Evolutionary conservation across 805 yeast species (phyloP).

Genomic region (Brettanomyces anomalus): DNA sequence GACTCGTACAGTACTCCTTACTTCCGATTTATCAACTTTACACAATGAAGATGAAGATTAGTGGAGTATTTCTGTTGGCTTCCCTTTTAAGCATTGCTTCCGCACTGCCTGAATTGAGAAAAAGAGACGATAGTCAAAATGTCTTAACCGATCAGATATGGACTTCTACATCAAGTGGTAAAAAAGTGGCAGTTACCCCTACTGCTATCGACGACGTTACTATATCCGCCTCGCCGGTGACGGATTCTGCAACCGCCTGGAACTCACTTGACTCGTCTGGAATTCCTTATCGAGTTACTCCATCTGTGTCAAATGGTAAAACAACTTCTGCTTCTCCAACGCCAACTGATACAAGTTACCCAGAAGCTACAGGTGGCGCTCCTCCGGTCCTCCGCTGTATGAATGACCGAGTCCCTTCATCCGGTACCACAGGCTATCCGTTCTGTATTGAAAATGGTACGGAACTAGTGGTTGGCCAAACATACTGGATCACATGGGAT

Average conservation of each 20-base stretch:
- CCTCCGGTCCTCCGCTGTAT: constrained; percentile 38
- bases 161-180: constrained; percentile 27
- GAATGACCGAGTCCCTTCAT: constrained; percentile 31
- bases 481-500: constrained; percentile 42
- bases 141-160: constrained; percentile 21
- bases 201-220: constrained; percentile 51
- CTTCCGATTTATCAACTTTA: too few species aligned
- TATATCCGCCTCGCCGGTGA: constrained; percentile 30
- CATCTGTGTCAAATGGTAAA: constrained; percentile 27
- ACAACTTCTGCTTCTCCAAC: constrained; percentile 35
- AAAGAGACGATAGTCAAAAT: constrained; percentile 14
- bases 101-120: neutral
- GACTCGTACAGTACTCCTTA: too few species aligned
- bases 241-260: constrained; percentile 32
- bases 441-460: constrained; percentile 36
- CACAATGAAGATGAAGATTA: too few species aligned
- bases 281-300: constrained; percentile 33
- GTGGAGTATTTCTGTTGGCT: neutral
- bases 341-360: constrained; percentile 27
- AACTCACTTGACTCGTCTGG: constrained; percentile 35
- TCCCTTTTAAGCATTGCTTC: constrained; percentile 7
- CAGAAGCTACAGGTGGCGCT: constrained; percentile 26
- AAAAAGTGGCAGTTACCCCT: constrained; percentile 18
- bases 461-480: constrained; percentile 37
- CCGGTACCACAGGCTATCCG: constrained; percentile 26